A percentile compares a stretch with the other conserved stretches of the same genome.
phyloP scores from a whole-genome alignment of 352 stramenopile genomes.

The Phytopythium kandeliae region DNA sequence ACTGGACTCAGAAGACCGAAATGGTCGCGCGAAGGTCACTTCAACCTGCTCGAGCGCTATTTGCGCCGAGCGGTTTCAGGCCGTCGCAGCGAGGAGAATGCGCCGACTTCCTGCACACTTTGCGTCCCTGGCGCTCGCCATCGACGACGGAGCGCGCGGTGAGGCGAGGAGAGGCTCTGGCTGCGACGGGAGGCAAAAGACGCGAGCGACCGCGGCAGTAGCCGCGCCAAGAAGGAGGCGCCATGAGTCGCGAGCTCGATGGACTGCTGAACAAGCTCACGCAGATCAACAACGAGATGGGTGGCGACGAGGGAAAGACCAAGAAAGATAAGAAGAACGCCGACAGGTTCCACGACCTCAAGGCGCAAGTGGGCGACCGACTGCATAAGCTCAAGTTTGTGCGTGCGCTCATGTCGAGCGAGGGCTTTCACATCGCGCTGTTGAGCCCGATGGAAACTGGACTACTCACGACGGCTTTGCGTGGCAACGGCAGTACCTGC shows the following conservation, averaged over 20 bases:
- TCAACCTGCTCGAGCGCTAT: constrained; percentile 2
- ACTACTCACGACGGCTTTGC: no score
- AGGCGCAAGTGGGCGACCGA: constrained; percentile 70
- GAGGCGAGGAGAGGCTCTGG: no score
- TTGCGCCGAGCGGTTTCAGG: constrained; percentile 1
- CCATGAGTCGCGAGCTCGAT: constrained; percentile 77
- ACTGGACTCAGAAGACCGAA: neutral
- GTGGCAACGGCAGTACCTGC: constrained; percentile 42
- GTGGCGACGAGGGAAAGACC: constrained; percentile 58
- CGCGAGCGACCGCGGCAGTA: neutral
- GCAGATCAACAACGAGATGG: constrained; percentile 79
- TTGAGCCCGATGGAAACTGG: no score
- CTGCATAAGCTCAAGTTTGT: constrained; percentile 77
- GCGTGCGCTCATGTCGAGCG: constrained; percentile 10
- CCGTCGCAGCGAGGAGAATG: neutral
- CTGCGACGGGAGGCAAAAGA: no score
- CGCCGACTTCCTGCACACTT: no score
- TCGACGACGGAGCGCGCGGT: no score
- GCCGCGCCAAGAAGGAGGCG: neutral
- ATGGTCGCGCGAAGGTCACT: constrained; percentile 4
- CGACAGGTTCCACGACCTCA: constrained; percentile 79
- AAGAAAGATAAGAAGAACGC: constrained; percentile 56
- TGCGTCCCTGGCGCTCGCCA: no score
- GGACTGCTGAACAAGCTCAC: constrained; percentile 65
- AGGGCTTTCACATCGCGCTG: no score